Evolutionary conservation across 352 stramenopile species (phyloP).

Genomic region (Pythium oligandrum): DNA sequence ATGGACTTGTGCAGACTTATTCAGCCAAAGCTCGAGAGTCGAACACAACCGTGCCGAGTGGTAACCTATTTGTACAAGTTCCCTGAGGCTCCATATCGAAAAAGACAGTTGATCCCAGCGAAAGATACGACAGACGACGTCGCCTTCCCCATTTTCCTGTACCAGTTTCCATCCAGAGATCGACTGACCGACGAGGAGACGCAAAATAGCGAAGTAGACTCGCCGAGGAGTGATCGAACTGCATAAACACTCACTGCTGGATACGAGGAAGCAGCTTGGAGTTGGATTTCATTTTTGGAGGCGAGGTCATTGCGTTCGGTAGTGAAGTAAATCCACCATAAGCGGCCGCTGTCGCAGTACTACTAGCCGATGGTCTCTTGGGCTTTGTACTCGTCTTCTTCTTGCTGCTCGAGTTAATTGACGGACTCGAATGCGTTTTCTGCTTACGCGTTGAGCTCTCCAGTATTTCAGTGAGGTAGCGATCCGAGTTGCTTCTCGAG

Average conservation of each 20-base stretch:
- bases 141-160: conserved; percentile 73
- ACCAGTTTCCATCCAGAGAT: conserved; percentile 37
- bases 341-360: conserved; percentile 5
- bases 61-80: conserved; percentile 80
- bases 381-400: conserved; percentile 23
- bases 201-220: too few relatives aligned
- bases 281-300: conserved; percentile 29
- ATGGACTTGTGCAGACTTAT: conserved; percentile 33
- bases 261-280: conserved; percentile 36
- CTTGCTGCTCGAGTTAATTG: conserved; percentile 2
- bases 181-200: too few relatives aligned
- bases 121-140: conserved; percentile 34
- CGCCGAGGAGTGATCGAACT: too few relatives aligned
- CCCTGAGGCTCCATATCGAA: conserved; percentile 27
- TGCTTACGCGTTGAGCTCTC: conserved; percentile 9
- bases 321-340: conserved; percentile 7
- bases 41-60: conserved; percentile 37
- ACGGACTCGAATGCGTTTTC: conserved; percentile 7
- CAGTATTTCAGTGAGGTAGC: conserved; percentile 15
- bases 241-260: conserved; percentile 8
- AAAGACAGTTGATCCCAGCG: conserved; percentile 42
- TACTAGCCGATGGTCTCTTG: conserved; percentile 17
- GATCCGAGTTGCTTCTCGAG: conserved; percentile 27
- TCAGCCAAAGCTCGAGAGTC: conserved; percentile 37
- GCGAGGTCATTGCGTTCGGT: conserved; percentile 5